phyloP scores from a whole-genome alignment of 2,329 filamentous ascomycete species.

The Neurospora sp. region DNA sequence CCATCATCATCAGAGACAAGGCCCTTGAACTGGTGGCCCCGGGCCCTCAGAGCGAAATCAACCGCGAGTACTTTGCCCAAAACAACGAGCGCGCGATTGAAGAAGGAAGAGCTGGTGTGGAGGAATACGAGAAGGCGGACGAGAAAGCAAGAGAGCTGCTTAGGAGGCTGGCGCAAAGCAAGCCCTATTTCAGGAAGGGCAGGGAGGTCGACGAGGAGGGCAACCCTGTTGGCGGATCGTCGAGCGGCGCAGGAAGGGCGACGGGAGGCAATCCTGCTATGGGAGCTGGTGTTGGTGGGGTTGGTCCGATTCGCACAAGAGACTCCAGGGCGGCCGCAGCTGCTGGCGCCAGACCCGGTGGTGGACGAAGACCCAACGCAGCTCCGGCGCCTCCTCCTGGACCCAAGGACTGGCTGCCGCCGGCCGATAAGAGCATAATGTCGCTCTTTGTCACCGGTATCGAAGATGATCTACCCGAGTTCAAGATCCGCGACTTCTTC shows the following conservation, averaged over 20 bases:
- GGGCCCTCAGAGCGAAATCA: conserved; percentile 83
- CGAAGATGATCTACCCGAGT: conserved; percentile 90
- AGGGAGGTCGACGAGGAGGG: conserved; percentile 56
- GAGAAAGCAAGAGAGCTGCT: conserved; percentile 90
- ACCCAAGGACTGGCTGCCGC: conserved; percentile 77
- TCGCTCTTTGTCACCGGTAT: conserved; percentile 92
- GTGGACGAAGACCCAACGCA: conserved; percentile 43
- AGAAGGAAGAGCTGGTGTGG: conserved; percentile 73
- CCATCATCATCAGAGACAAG: conserved; percentile 89
- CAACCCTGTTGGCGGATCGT: conserved; percentile 27
- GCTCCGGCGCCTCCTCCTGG: conserved; percentile 64
- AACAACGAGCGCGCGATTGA: conserved; percentile 95
- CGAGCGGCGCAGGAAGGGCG: conserved; percentile 23
- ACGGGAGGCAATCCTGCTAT: conserved; percentile 37
- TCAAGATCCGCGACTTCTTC: conserved; percentile 86
- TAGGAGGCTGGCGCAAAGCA: conserved; percentile 74
- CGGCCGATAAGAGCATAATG: conserved; percentile 74
- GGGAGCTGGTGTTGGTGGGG: conserved; percentile 49
- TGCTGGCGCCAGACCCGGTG: conserved; percentile 33
- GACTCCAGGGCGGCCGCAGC: conserved; percentile 45
- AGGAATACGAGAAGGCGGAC: conserved; percentile 94
- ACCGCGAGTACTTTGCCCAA: conserved; percentile 94
- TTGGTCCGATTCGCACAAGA: conserved; percentile 70
- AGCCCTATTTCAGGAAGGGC: conserved; percentile 91
- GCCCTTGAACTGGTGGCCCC: conserved; percentile 97